Conservation (phyloP, 179 eudicot species). For the Nepenthes alata region DNA sequence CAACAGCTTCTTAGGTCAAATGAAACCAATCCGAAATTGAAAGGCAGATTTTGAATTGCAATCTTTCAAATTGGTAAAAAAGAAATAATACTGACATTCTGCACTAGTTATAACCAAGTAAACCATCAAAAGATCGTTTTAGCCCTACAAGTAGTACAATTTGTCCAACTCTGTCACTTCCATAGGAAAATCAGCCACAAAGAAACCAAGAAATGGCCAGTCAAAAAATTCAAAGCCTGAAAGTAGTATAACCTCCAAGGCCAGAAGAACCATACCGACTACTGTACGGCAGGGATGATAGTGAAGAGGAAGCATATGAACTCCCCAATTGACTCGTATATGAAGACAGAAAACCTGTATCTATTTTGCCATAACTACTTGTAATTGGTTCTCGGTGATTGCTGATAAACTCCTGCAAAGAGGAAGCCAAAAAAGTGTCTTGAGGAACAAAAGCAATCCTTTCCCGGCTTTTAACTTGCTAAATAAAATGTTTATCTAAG, state of each 20-base stretch:
- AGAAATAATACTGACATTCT: too few relatives aligned
- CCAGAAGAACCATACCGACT: conserved; percentile 29
- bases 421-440: not conserved
- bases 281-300: conserved; percentile 24
- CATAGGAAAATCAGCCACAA: too few relatives aligned
- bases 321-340: conserved; percentile 26
- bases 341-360: conserved; percentile 23
- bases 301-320: conserved; percentile 28
- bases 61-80: too few relatives aligned
- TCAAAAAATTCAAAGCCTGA: conserved; percentile 19
- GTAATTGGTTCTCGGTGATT: conserved; percentile 25
- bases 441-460: not conserved
- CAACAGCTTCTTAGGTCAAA: too few relatives aligned
- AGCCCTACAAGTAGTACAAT: too few relatives aligned
- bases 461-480: not conserved
- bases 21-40: too few relatives aligned
- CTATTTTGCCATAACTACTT: conserved; percentile 28
- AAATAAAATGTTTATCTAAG: not conserved
- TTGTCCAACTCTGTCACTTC: too few relatives aligned
- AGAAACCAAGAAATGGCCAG: too few relatives aligned
- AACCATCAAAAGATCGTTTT: too few relatives aligned
- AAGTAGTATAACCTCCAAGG: conserved; percentile 27
- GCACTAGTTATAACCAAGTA: too few relatives aligned
- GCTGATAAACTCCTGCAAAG: conserved; percentile 30
- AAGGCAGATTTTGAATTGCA: too few relatives aligned